A percentile compares a stretch with the other conserved stretches of the same genome.
Evolutionary conservation across 495 filamentous ascomycete genomes (phyloP).

Genomic region (Entonaema liquescens): DNA sequence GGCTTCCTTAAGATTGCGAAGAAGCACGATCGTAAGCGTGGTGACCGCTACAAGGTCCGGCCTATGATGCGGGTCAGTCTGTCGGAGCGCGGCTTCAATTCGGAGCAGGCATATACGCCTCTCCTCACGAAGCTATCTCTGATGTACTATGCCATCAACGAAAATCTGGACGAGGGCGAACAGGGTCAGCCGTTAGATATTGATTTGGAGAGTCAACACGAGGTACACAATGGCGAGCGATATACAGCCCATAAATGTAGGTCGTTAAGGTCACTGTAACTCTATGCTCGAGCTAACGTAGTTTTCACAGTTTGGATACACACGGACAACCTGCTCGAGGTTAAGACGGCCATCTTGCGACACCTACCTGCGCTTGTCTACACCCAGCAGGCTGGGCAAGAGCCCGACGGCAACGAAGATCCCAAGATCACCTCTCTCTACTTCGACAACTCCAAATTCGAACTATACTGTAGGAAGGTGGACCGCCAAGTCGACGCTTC

Average conservation of each 20-base stretch:
- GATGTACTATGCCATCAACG: slow-evolving; percentile 94
- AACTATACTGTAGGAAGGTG: slow-evolving; percentile 86
- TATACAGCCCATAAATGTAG: slow-evolving; percentile 92
- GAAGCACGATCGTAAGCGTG: slow-evolving; percentile 95
- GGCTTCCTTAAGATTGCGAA: slow-evolving; percentile 98
- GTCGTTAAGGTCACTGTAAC: slow-evolving; percentile 10
- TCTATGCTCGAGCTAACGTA: slow-evolving; percentile 22
- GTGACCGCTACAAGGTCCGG: slow-evolving; percentile 79
- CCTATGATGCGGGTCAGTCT: slow-evolving; percentile 90
- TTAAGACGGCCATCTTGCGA: slow-evolving; percentile 92
- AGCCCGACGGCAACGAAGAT: slow-evolving; percentile 77
- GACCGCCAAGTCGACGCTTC: slow-evolving; percentile 77
- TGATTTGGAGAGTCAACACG: slow-evolving; percentile 51
- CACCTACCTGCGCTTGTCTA: slow-evolving; percentile 91
- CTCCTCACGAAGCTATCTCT: slow-evolving; percentile 88
- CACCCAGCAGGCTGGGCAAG: slow-evolving; percentile 83
- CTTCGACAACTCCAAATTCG: slow-evolving; percentile 88
- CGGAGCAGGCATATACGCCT: slow-evolving; percentile 87
- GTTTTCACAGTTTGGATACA: slow-evolving; percentile 83
- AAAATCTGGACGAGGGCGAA: slow-evolving; percentile 70
- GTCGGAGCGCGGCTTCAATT: slow-evolving; percentile 89
- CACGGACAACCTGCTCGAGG: slow-evolving; percentile 90
- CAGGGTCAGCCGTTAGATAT: slow-evolving; percentile 43
- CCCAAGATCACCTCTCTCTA: slow-evolving; percentile 95
- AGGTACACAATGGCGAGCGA: slow-evolving; percentile 64